Percentiles rank a stretch among this genome's conserved stretches.
Evolutionary conservation across 2,329 filamentous ascomycete species (phyloP).

Genomic region (Pseudogymnoascus sp.): DNA sequence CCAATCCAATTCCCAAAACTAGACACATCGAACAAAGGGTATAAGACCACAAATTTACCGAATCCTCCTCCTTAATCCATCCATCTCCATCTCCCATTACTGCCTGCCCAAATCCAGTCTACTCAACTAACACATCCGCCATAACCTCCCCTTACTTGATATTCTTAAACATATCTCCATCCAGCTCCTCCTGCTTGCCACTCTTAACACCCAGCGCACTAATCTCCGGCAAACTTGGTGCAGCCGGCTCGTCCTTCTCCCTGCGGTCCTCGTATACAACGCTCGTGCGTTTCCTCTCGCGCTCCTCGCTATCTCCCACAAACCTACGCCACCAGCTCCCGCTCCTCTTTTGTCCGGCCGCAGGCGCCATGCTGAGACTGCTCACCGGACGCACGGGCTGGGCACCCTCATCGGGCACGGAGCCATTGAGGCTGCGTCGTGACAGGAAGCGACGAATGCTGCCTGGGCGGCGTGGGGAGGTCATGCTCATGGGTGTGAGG

Average conservation of each 20-base stretch:
- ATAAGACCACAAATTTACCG: conserved; percentile 6
- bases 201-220: conserved; percentile 27
- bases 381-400: conserved; percentile 24
- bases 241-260: conserved; percentile 23
- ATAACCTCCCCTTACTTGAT: conserved; percentile 23
- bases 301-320: conserved; percentile 14
- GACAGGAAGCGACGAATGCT: conserved; percentile 33
- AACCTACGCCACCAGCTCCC: conserved; percentile 28
- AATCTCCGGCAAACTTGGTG: conserved; percentile 29
- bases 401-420: conserved; percentile 12
- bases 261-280: conserved; percentile 21
- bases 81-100: background rate
- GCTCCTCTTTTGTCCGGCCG: conserved; percentile 22
- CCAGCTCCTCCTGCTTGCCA: conserved; percentile 26
- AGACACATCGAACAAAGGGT: conserved; percentile 11
- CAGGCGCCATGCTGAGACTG: conserved; percentile 22
- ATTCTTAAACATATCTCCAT: conserved; percentile 31
- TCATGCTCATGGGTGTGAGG: conserved; percentile 22
- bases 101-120: background rate
- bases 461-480: conserved; percentile 26
- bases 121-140: background rate
- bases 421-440: conserved; percentile 28
- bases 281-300: conserved; percentile 21
- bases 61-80: background rate
- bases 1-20: conserved; percentile 8